Base-by-base conservation (phyloP, 2,329 filamentous ascomycete species). In the Xylaria sp. region DNA sequence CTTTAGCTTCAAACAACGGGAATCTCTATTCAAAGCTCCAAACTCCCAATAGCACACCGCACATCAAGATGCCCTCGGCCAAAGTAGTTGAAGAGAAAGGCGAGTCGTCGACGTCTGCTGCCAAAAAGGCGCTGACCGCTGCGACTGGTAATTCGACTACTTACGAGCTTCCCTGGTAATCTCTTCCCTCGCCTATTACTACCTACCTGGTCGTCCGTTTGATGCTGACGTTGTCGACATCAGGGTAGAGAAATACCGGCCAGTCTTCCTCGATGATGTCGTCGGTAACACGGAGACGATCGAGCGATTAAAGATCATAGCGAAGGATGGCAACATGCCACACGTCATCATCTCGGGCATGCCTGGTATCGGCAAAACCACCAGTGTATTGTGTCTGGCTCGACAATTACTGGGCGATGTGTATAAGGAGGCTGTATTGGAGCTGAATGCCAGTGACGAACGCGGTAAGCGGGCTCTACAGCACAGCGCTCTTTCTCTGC, bases 321-420 rank as follows among this genome's bases (percentile, higher is more conserved):
- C 96, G 56, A 96, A 94, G 81, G 96, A 98, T 83, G 96, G 96
- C 75, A 99, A 99, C 83, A 98, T 99, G 94, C 96, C 96, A 2
- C 96, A 99, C 82, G 90, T 99, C 78, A 98, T 99, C 82, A 98
- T 99, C 77, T 97, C 94, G n/a, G 96, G 96, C 69, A 98, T 97
- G 94, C 96, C 96, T 23, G 96, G 96, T 78, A 99, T 98, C 78
- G 96, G 96, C 81, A 99, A 99, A 85, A 99, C 96, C 3, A 98
- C 96, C 0, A 97, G 94, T 65, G 91, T 99, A 65, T 85, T 98
- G 70, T 98, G 96, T 79, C 89, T 99, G 56, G 96, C 96, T 20
- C 89, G 95, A 68, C 95, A 98, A 79, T 83, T 99, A 69, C 86
- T 99, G 1, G 96, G 96, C 9, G 92, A 97, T 78, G 88, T 93